Percentiles rank a stretch among this genome's conserved stretches.
phyloP scores from a whole-genome alignment of 1,284 basidiomycete genomes.

The Pyrrhoderma lamaoense region DNA sequence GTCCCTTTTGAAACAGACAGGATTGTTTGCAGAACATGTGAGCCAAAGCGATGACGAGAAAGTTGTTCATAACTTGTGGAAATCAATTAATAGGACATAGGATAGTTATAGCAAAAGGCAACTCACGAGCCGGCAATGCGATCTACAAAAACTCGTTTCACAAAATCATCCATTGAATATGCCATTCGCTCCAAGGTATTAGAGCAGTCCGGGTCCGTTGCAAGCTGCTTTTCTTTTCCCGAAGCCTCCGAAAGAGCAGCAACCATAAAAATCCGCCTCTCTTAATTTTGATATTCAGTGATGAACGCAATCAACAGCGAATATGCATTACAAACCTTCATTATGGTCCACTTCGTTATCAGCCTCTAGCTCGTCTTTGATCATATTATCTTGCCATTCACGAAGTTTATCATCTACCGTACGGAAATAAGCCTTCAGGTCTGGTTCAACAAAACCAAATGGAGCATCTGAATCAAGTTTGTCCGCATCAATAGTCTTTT shows the following conservation, averaged over 20 bases:
- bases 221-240: slow-evolving; percentile 80
- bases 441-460: slow-evolving; percentile 81
- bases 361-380: slow-evolving; percentile 20
- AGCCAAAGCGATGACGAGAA: slow-evolving; percentile 78
- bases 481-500: slow-evolving; percentile 23
- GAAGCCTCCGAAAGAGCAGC: slow-evolving; percentile 80
- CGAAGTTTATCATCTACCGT: slow-evolving; percentile 81
- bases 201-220: slow-evolving; percentile 89
- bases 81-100: slow-evolving; percentile 4
- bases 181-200: slow-evolving; percentile 81
- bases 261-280: slow-evolving; percentile 74
- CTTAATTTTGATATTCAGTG: slow-evolving; percentile 34
- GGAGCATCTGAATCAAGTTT: slow-evolving; percentile 60
- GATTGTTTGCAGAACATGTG: slow-evolving; percentile 88
- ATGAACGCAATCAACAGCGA: not conserved
- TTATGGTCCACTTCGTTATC: slow-evolving; percentile 54
- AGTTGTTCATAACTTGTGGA: slow-evolving; percentile 55
- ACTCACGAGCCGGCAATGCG: slow-evolving; percentile 80
- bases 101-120: not conserved
- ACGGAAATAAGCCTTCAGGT: slow-evolving; percentile 87
- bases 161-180: slow-evolving; percentile 92
- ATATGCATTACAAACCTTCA: slow-evolving; percentile 56
- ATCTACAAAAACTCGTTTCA: slow-evolving; percentile 81
- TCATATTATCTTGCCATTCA: slow-evolving; percentile 65
- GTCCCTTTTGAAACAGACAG: slow-evolving; percentile 70